Evolutionary conservation across 306 rosid genomes (phyloP), one percentile per base, ranked within the genome.

Genomic region (Senna tora): DNA sequence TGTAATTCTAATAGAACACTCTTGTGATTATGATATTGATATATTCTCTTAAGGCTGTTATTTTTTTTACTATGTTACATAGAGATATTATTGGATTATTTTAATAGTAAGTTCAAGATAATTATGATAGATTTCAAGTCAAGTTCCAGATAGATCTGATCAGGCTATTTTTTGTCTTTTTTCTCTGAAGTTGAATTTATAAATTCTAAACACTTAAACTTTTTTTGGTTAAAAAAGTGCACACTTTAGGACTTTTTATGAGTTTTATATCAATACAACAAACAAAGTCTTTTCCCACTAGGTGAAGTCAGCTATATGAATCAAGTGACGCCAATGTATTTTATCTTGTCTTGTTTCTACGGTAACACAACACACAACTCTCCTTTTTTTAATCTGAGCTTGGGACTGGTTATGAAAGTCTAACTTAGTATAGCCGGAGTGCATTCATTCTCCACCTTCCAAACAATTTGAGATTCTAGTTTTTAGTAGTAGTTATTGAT

Each of bases 371-470:
- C n/a, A n/a, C n/a, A n/a, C 30, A 25, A 25, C 30, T 3, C 30
- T 25, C 30, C 30, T 25, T 25, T 25, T 25, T 25, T n/a, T n/a
- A n/a, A 25, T 25, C 3, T 3, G 30, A 1, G 30, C 3, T 25
- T 25, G 3, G 30, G 30, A 25, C 30, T 3, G 3, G 30, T 25
- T 25, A 25, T 25, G 3, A 25, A 25, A 25, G 30, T 25, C 30
- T 1, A 25, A 25, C 30, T 25, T 25, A 25, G 30, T 3, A 25
- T 25, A 25, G 30, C n/a, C n/a, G n/a, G 51, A 36, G 61, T 60
- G 33, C 67, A 45, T 49, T 65, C 66, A 17, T 52, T 36, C 56
- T 11, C 22, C 41, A 61, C 65, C 42, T 47, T 77, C 36, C 13
- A 58, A 63, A 65, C 15, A 43, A 13, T 15, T 19, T 1, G 5